Percentiles rank a stretch among this genome's conserved stretches.
These are phyloP conservation scores for Metschnikowia lunata DNA, from an alignment of 805 yeast genomes.

Conservation along the genomic window DNA sequence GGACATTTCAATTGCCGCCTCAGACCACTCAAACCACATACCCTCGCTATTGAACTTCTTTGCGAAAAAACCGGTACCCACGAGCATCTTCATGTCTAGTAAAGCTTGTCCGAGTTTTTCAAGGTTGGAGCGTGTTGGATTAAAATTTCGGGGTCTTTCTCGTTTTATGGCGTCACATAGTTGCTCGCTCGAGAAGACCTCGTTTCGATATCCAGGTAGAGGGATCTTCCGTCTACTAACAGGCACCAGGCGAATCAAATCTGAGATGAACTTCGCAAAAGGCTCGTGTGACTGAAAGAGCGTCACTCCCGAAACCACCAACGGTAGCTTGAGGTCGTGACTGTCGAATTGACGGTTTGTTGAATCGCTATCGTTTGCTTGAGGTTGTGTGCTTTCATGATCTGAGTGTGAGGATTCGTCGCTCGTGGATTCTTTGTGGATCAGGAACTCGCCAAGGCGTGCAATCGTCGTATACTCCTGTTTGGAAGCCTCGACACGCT, in stretches of 20 bases:
- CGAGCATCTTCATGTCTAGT: slow-evolving; percentile 30
- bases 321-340: slow-evolving; percentile 26
- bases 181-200: slow-evolving; percentile 37
- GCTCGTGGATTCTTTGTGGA: background rate
- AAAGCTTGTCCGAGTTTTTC: slow-evolving; percentile 41
- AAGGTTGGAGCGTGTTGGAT: slow-evolving; percentile 33
- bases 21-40: slow-evolving; percentile 45
- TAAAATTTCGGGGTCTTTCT: slow-evolving; percentile 28
- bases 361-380: background rate
- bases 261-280: slow-evolving; percentile 21
- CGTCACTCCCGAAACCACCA: slow-evolving; percentile 26
- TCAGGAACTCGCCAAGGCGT: slow-evolving; percentile 29
- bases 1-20: slow-evolving; percentile 20
- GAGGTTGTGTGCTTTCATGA: background rate
- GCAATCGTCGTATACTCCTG: slow-evolving; percentile 27
- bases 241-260: slow-evolving; percentile 22
- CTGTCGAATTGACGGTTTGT: background rate
- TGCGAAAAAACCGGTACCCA: slow-evolving; percentile 29
- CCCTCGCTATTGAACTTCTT: slow-evolving; percentile 38
- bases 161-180: slow-evolving; percentile 26
- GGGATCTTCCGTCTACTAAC: slow-evolving; percentile 31
- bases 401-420: background rate
- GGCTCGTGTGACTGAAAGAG: slow-evolving; percentile 16
- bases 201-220: slow-evolving; percentile 37
- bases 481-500: slow-evolving; percentile 26